Evolutionary conservation across 2,329 filamentous ascomycete genomes (phyloP), one percentile per base, ranked within the genome.

Genomic region (Fusarium virguliforme): DNA sequence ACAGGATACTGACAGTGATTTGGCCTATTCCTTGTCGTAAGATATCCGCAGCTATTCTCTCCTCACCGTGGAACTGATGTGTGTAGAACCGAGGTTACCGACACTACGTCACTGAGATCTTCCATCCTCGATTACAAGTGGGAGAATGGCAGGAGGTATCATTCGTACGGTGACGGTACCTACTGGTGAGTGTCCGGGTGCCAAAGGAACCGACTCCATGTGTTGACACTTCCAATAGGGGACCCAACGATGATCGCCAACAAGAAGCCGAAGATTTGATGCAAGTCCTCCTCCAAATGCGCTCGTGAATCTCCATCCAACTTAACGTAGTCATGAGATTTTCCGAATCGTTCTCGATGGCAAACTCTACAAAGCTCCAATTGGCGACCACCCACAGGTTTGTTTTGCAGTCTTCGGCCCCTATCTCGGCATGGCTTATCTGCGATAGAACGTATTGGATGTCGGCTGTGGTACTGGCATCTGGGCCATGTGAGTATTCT

Each of bases 231-330:
- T 22, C 4, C 1, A 4, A 4, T 15, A 70, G 68, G 68, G 68
- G 68, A 3, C 59, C 68, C 1, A 70, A 70, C 6, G 68, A 70
- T 4, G 68, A 70, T 10, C 68, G 68, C 0, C 68, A 70, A 13
- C 68, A 70, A 30, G 68, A 70, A 38, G 68, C 68, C 15, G 68
- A 70, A 12, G 68, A 71, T 15, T 40, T 70, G 6, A 70, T 70
- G 68, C 12, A 43, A 64, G 64, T 50, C 10, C 1, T 30, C 8
- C 18, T 4, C 0, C 4, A 1, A 3, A 0, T 3, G 1, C 3
- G 1, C 6, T 0, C 7, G 0, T 4, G 13, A 7, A 8, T 7
- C 0, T 3, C 10, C 3, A 5, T 32, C 34, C 65, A 13, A 70
- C 26, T 0, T 0, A 3, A 0, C 0, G 5, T 10, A 70, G 68